Percentiles rank a stretch among this genome's conserved stretches.
Evolutionary conservation across 768 basidiomycete genomes (phyloP).

Genomic region (Panaeolus cyanescens): DNA sequence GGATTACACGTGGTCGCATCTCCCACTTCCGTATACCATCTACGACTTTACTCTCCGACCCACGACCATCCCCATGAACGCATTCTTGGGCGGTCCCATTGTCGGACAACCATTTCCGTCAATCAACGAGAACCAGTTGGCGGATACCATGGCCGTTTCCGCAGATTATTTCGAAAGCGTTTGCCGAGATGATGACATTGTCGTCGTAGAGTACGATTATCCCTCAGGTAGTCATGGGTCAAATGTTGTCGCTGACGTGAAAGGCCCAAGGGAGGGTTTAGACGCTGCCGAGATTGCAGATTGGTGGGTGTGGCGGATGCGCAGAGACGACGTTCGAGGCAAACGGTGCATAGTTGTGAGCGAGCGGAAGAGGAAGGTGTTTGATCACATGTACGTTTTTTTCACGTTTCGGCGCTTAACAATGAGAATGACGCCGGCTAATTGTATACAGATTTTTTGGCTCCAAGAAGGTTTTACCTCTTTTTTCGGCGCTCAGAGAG

Average conservation of each 20-base stretch:
- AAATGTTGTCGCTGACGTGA: neutral
- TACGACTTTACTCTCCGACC: slow-evolving; percentile 57
- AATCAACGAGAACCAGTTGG: too few species aligned
- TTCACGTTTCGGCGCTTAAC: neutral
- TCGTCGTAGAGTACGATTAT: too few species aligned
- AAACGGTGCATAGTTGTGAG: slow-evolving; percentile 30
- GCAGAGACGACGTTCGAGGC: slow-evolving; percentile 25
- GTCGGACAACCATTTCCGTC: too few species aligned
- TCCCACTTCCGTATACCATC: slow-evolving; percentile 52
- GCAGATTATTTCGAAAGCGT: slow-evolving; percentile 49
- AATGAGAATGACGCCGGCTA: too few species aligned
- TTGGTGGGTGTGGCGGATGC: slow-evolving; percentile 51
- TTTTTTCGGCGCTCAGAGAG: slow-evolving; percentile 42
- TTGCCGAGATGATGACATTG: slow-evolving; percentile 28
- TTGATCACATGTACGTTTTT: slow-evolving; percentile 48
- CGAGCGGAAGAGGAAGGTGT: slow-evolving; percentile 46
- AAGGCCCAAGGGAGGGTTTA: slow-evolving; percentile 19
- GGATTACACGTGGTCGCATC: slow-evolving; percentile 61
- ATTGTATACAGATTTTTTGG: slow-evolving; percentile 48
- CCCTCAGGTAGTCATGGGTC: too few species aligned
- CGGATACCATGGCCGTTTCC: slow-evolving; percentile 38
- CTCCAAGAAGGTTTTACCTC: slow-evolving; percentile 34
- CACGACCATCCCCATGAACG: slow-evolving; percentile 55
- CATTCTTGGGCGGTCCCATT: slow-evolving; percentile 57
- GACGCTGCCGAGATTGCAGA: slow-evolving; percentile 45